A percentile compares a stretch with the other conserved stretches of the same genome.
phyloP scores from a whole-genome alignment of 495 filamentous ascomycete species.

The Melanomma pulvis-pyrius region DNA sequence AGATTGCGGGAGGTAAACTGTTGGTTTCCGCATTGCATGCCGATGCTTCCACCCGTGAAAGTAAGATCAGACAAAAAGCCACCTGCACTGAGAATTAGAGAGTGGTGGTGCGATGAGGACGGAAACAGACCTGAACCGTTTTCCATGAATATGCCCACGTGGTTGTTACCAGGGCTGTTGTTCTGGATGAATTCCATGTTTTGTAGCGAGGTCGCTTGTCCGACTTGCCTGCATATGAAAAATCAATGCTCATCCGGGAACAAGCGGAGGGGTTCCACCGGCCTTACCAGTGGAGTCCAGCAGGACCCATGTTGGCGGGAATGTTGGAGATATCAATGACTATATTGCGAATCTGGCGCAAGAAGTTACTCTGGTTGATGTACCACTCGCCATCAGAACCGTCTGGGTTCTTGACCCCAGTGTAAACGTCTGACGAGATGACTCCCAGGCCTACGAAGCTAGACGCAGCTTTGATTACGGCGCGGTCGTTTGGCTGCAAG shows the following conservation, averaged over 20 bases:
- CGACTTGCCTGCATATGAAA: conserved; percentile 59
- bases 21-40: conserved; percentile 55
- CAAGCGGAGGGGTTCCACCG: no score
- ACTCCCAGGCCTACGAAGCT: conserved; percentile 61
- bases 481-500: conserved; percentile 60
- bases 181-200: conserved; percentile 79
- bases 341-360: conserved; percentile 75
- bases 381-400: conserved; percentile 47
- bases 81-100: conserved; percentile 5
- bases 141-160: conserved; percentile 84
- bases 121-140: conserved; percentile 76
- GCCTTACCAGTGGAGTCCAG: conserved; percentile 82
- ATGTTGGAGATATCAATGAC: conserved; percentile 72
- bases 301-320: conserved; percentile 53
- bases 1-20: conserved; percentile 81
- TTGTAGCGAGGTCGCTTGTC: conserved; percentile 70
- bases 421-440: conserved; percentile 43
- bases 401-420: neutral
- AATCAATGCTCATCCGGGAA: no score
- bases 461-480: conserved; percentile 65
- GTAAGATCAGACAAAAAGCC: no score
- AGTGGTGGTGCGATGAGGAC: no score
- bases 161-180: conserved; percentile 65
- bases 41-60: no score
- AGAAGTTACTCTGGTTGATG: conserved; percentile 54